Conservation (phyloP, 2,329 filamentous ascomycete species). For the Colletotrichum incanum region DNA sequence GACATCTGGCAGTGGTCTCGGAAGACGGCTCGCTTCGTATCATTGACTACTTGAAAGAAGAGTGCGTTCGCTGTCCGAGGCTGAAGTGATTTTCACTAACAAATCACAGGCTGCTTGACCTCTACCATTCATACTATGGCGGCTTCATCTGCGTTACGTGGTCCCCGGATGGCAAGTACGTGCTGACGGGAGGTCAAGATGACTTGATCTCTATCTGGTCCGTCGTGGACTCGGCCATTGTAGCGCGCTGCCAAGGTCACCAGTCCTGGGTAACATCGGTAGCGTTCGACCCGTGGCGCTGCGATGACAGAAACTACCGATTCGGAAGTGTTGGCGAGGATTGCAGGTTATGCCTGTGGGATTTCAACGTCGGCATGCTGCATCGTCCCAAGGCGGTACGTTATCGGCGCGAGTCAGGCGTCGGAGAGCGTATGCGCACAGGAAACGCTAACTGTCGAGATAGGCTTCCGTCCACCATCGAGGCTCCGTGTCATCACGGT, state of each 20-base stretch:
- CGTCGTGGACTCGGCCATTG: slow-evolving; percentile 83
- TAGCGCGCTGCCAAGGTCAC: slow-evolving; percentile 95
- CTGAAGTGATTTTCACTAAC: slow-evolving; percentile 24
- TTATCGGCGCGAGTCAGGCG: slow-evolving; percentile 45
- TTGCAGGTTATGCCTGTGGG: slow-evolving; percentile 91
- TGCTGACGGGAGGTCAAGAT: slow-evolving; percentile 95
- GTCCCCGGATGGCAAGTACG: slow-evolving; percentile 97
- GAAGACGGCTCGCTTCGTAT: slow-evolving; percentile 93
- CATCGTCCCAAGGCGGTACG: slow-evolving; percentile 88
- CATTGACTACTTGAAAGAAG: slow-evolving; percentile 92
- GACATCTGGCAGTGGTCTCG: slow-evolving; percentile 89
- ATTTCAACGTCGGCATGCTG: slow-evolving; percentile 97
- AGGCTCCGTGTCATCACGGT: slow-evolving; percentile 68
- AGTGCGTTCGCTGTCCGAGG: slow-evolving; percentile 67
- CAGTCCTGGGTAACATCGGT: slow-evolving; percentile 96
- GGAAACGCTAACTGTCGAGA: slow-evolving; percentile 25
- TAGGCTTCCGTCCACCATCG: slow-evolving; percentile 71
- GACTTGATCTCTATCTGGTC: slow-evolving; percentile 98
- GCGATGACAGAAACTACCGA: slow-evolving; percentile 94
- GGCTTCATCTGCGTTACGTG: slow-evolving; percentile 94
- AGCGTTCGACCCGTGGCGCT: slow-evolving; percentile 96
- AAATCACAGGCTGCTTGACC: slow-evolving; percentile 78
- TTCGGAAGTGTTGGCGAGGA: slow-evolving; percentile 98
- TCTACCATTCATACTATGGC: slow-evolving; percentile 94
- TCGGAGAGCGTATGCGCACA: slow-evolving; percentile 8